Evolutionary conservation across 768 basidiomycete species (phyloP), one percentile per base, ranked within the genome.

Genomic region (Hydnum rufescens): DNA sequence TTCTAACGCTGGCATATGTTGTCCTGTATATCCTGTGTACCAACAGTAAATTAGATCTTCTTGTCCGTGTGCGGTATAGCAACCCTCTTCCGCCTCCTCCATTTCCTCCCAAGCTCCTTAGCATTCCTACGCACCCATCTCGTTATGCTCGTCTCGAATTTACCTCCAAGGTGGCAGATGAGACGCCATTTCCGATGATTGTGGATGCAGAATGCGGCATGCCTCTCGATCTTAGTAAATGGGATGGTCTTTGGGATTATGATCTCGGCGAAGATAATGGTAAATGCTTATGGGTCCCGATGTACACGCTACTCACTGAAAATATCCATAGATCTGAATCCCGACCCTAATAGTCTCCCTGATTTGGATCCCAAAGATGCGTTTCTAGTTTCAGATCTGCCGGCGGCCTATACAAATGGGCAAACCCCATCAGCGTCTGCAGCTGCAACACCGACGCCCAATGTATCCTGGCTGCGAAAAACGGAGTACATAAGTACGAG

Each of bases 141-240:
- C 83, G 93, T 42, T 89, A 95, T 64, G 82, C 87, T 16, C 75
- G 76, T 19, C 82, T 87, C 4, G 84, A 84, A 59, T 92, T 89
- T 58, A 73, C 92, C 32, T 76, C 84, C 56, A 73, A 78, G 4
- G 68, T 95, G 32, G 82, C 84, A 0, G 77, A 78, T 51, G 85
- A 87, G 47, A 76, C 78, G 6, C 82, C 84, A 0, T 64, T 95
- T 19, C 93, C 95, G 0, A 90, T 97, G 87, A 82, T 97, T 57
- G 82, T 96, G 1, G 95, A 99, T 59, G 87, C 86, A 0, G 95
- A 99, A 63, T 82, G 81, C 58, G 95, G 95, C 0, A 92, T 99
- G 90, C 90, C 92, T 0, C 66, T 99, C 25, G 87, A 97, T 63
- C 67, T 93, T 46, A 81, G 82, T 18, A 75, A 73, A 52, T 90